Evolutionary conservation across 148 eudicot genomes (phyloP).

Genomic region (Vaccinium vitisidaea): DNA sequence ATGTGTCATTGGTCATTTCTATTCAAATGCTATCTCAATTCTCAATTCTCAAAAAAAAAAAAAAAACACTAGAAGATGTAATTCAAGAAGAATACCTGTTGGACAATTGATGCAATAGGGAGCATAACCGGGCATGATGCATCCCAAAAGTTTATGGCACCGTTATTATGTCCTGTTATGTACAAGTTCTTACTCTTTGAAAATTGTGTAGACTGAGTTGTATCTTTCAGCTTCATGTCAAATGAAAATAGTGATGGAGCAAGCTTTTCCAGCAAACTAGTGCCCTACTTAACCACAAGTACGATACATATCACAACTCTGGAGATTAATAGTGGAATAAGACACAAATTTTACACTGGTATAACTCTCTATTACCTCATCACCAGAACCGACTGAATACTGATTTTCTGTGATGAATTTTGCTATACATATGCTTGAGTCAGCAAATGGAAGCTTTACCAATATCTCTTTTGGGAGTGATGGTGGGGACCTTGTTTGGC

Average conservation of each 20-base stretch:
- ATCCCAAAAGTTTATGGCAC: constrained; percentile 88
- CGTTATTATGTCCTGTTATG: constrained; percentile 83
- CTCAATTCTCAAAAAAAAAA: background rate
- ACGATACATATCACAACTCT: constrained; percentile 1
- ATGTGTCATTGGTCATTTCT: background rate
- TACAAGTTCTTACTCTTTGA: constrained; percentile 65
- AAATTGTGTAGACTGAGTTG: constrained; percentile 36
- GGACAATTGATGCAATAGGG: constrained; percentile 71
- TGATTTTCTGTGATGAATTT: constrained; percentile 53
- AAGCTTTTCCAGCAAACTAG: constrained; percentile 32
- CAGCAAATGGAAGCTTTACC: constrained; percentile 65
- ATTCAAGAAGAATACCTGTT: constrained; percentile 52
- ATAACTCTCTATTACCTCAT: constrained; percentile 47
- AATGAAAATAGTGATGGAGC: constrained; percentile 63
- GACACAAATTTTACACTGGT: background rate
- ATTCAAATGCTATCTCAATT: background rate
- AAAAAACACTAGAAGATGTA: background rate
- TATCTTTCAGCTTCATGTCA: constrained; percentile 49
- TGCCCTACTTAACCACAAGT: constrained; percentile 47
- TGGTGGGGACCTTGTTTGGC: constrained; percentile 61
- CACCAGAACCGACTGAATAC: constrained; percentile 28
- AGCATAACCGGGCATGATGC: constrained; percentile 64
- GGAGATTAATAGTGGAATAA: background rate
- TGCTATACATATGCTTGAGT: constrained; percentile 59
- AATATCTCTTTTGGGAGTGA: constrained; percentile 68